Base-by-base conservation (phyloP, 805 yeast species). In the Hanseniaspora opuntiae region DNA sequence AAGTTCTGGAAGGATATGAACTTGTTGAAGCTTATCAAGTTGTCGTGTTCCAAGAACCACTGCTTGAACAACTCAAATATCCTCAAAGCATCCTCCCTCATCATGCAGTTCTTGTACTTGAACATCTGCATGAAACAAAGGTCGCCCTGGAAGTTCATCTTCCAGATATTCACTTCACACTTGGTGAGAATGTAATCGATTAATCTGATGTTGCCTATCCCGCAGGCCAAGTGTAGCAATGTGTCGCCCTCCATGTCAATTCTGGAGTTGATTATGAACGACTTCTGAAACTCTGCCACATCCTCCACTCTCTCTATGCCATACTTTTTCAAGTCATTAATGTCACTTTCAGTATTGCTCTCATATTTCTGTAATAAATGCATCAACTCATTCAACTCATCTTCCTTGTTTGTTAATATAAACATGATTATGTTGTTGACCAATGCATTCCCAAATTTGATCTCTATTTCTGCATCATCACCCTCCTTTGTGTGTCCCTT, bases 201-300 rank as follows among this genome's bases (percentile, higher is more conserved):
- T 68, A 89, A 80, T 46, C 75, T 76, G 35, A 83, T 68, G 63
- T 82, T 86, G 3, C 97, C 98, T 77, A 93, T 87, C 0, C 97
- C 84, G 56, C 97, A 87, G 0, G 97, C 95, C 97, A 97, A 93
- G 67, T 93, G 98, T 59, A 93, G 80, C 1, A 95, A 84, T 0
- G 96, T 85, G 63, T 93, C 94, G 1, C 96, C 94, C 63, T 93
- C 97, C 55, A 86, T 89, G 64, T 93, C 98, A 25, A 93, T 86
- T 4, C 87, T 81, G 52, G 84, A 86, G 63, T 72, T 81, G 69
- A 82, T 76, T 56, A 85, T 75, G 58, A 84, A 78, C 14, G 36
- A 53, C 12, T 16, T 44, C 28, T 45, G 35, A 19, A 42, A 42
- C 6, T 42, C 45, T 8, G 8, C 10, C 12, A 42, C 45, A 17